Evolutionary conservation across 805 yeast genomes (phyloP).

Genomic region (Kodamaea leandrae): DNA sequence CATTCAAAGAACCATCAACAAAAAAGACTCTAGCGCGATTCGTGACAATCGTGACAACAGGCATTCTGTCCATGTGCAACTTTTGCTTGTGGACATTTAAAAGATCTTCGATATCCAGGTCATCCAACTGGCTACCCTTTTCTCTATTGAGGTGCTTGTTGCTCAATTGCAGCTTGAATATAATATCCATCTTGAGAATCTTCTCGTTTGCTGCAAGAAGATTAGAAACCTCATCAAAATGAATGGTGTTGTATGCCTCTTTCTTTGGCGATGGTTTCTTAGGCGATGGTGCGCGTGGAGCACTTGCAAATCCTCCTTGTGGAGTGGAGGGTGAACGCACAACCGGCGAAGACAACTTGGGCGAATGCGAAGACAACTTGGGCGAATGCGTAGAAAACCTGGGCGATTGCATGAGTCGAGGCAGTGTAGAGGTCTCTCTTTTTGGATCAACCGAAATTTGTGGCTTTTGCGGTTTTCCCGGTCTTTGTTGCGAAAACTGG

Average conservation of each 20-base stretch:
- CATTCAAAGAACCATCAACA: slow-evolving; percentile 33
- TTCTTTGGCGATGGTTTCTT: background rate
- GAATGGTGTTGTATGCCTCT: slow-evolving; percentile 17
- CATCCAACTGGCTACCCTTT: slow-evolving; percentile 23
- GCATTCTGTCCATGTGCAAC: slow-evolving; percentile 22
- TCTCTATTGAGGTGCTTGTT: slow-evolving; percentile 21
- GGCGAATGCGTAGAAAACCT: background rate
- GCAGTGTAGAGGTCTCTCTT: background rate
- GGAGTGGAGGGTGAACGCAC: too few species aligned
- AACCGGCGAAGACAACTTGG: too few species aligned
- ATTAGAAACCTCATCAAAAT: slow-evolving; percentile 33
- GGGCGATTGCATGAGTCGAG: background rate
- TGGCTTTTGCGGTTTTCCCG: background rate
- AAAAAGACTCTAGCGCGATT: slow-evolving; percentile 42
- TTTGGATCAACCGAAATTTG: background rate
- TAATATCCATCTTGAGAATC: slow-evolving; percentile 39
- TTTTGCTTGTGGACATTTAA: slow-evolving; percentile 22
- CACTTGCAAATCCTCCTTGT: too few species aligned
- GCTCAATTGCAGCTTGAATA: slow-evolving; percentile 36
- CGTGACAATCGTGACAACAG: slow-evolving; percentile 39
- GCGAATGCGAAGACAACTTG: background rate
- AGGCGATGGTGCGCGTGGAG: background rate
- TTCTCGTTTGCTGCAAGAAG: slow-evolving; percentile 35
- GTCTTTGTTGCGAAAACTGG: background rate
- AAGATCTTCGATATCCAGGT: slow-evolving; percentile 30